Percentiles rank a stretch among this genome's conserved stretches.
phyloP scores from a whole-genome alignment of 2,329 filamentous ascomycete genomes.

The Fusarium staphyleae region DNA sequence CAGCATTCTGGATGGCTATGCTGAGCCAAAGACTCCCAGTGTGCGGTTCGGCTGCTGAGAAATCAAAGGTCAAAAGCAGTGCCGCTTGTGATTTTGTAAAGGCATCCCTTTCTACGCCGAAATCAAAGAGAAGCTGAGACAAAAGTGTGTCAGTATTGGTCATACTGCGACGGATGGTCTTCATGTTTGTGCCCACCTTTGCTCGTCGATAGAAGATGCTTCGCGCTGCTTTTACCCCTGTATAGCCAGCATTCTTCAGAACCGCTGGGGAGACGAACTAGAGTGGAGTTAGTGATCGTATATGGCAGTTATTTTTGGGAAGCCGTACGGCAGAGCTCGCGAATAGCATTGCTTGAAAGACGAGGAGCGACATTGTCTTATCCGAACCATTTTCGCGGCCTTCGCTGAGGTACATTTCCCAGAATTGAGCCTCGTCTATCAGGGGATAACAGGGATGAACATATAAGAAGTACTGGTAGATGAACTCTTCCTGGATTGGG shows the following conservation, averaged over 20 bases:
- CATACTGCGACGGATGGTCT: too few relatives aligned
- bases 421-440: conserved; percentile 25
- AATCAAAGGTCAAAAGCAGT: conserved; percentile 25
- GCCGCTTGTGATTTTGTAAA: conserved; percentile 27
- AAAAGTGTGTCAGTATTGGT: not conserved
- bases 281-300: not conserved
- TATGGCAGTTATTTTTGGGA: accelerated
- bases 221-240: conserved; percentile 23
- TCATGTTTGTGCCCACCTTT: conserved; percentile 1
- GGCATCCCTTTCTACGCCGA: conserved; percentile 17
- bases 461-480: conserved; percentile 15
- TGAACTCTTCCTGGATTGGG: conserved; percentile 7
- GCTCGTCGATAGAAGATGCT: conserved; percentile 29
- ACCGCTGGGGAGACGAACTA: conserved; percentile 28
- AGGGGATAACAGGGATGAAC: conserved; percentile 24
- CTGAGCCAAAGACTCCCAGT: conserved; percentile 30
- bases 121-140: conserved; percentile 19
- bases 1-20: conserved; percentile 23
- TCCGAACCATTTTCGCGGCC: not conserved
- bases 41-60: conserved; percentile 25
- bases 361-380: conserved; percentile 13
- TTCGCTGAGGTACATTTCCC: conserved; percentile 22
- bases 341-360: conserved; percentile 23
- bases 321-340: conserved; percentile 22
- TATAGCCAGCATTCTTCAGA: conserved; percentile 28